A percentile compares a stretch with the other conserved stretches of the same genome.
Conservation (phyloP, 371 early-diverging fungal genomes). For the Mortierella sp. region DNA sequence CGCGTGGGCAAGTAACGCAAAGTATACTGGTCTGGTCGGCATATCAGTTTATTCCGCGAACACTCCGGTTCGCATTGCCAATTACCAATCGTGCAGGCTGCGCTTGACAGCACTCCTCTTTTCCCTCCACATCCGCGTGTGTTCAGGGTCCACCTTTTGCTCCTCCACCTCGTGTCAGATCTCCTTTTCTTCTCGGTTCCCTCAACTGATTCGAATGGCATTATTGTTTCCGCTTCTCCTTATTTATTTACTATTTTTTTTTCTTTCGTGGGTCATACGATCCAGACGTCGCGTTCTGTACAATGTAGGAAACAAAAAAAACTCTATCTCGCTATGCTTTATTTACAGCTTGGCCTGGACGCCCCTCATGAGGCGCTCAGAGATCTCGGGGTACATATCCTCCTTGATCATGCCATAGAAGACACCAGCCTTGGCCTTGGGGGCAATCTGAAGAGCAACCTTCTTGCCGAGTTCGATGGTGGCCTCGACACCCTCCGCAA, state of each 20-base stretch:
- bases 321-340: neutral
- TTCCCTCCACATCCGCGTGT: neutral
- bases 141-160: neutral
- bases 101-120: neutral
- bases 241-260: neutral
- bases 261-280: neutral
- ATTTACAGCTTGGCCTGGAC: conserved; percentile 34
- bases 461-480: conserved; percentile 68
- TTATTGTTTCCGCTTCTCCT: neutral
- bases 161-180: neutral
- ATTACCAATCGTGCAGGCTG: neutral
- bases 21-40: neutral
- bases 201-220: neutral
- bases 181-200: neutral
- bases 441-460: conserved; percentile 70
- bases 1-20: neutral
- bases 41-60: neutral
- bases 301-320: conserved; percentile 3
- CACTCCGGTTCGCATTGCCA: neutral
- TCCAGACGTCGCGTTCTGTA: neutral
- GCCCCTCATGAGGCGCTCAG: conserved; percentile 21
- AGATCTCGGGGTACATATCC: conserved; percentile 58
- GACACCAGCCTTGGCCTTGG: conserved; percentile 63
- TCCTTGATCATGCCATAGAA: conserved; percentile 48
- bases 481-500: conserved; percentile 60